Base-by-base conservation (phyloP, 352 stramenopile genomes). In the Plasmopara muralis region DNA sequence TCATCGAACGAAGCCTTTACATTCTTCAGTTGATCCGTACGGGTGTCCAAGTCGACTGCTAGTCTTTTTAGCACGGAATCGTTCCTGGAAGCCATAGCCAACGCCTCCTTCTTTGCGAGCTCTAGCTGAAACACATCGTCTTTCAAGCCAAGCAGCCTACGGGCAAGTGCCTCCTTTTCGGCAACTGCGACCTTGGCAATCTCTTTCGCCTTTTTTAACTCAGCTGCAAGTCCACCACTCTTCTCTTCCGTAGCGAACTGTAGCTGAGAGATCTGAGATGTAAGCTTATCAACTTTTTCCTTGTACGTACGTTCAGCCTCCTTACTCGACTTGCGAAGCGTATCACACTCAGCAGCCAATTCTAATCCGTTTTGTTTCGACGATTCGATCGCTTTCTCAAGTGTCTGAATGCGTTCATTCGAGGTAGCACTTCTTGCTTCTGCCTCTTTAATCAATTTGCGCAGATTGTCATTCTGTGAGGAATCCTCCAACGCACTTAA, bases 121-220 rank as follows among this genome's bases (percentile, higher is more conserved):
- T 78, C 74, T 7, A 78, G 47, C 0, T 62, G 40, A 6, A 77
- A 42, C n/a, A 86, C 53, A 34, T 85, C 60, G 28, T 83, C 71
- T 65, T 87, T 80, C 29, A 87, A 66, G 16, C 59, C 50, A 4
- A 50, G 60, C 20, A 87, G 33, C 20, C 73, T 57, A 29, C 57
- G 53, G 2, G 34, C 39, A 7, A 60, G n/a, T 10, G 73, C 62
- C 10, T 78, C 58, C 52, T 81, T 86, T 12, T 84, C 78, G 0
- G 43, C 50, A 20, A 60, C 28, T 33, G 55, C 55, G 48, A 45
- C 42, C 55, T 64, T 60, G 12, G 43, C 51, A 35, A 47, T 39
- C 6, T 53, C 16, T 37, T 74, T 64, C 1, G 68, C 70, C 25
- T 75, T 60, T 34, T 66, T 50, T 4, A 82, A 31, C 43, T 76